Evolutionary conservation across 306 rosid species (phyloP).

Genomic region (Geum urbanum): DNA sequence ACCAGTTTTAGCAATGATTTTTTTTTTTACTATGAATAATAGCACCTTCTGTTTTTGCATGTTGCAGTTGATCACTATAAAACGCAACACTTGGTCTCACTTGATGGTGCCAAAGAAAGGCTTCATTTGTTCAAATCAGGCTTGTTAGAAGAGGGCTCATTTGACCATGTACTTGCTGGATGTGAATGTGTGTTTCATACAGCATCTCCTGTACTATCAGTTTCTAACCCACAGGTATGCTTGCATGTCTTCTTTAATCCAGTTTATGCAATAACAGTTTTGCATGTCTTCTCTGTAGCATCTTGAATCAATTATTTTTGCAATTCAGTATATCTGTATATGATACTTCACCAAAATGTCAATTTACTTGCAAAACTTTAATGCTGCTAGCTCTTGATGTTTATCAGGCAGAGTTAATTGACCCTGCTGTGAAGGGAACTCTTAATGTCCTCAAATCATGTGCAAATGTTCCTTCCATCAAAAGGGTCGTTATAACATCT

Average conservation of each 20-base stretch:
- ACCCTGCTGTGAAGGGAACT: constrained; percentile 36
- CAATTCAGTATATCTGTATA: not conserved
- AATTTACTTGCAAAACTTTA: not conserved
- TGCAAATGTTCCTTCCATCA: constrained; percentile 3
- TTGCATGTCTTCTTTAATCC: too few relatives aligned
- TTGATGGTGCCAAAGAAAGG: constrained; percentile 55
- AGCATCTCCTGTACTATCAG: constrained; percentile 35
- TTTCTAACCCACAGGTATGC: constrained; percentile 47
- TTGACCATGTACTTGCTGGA: constrained; percentile 40
- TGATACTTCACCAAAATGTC: not conserved
- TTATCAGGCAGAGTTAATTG: constrained; percentile 24
- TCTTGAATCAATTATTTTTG: too few relatives aligned
- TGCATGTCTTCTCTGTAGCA: not conserved
- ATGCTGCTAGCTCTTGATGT: not conserved
- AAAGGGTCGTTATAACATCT: constrained; percentile 29
- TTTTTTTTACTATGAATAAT: too few relatives aligned
- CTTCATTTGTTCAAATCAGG: constrained; percentile 42
- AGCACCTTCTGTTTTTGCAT: not conserved
- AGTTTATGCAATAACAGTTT: too few relatives aligned
- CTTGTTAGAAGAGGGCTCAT: constrained; percentile 50
- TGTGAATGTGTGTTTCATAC: constrained; percentile 56
- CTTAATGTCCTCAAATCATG: constrained; percentile 29
- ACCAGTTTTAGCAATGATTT: too few relatives aligned
- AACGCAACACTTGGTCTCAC: constrained; percentile 37
- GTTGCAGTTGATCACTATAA: constrained; percentile 37